Conservation (phyloP, 148 eudicot species). For the Chenopodium suecicum region DNA sequence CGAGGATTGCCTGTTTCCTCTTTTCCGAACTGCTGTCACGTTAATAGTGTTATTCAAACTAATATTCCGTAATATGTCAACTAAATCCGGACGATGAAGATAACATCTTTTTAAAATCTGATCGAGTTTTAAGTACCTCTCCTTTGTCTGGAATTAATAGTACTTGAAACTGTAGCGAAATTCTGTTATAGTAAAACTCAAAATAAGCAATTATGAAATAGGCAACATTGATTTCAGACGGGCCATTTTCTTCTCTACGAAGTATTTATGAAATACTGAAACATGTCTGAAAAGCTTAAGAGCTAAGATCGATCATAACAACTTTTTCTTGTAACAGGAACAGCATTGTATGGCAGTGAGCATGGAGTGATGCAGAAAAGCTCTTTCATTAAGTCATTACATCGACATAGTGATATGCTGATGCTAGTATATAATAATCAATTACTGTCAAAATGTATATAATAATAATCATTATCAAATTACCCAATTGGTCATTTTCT, state of each 20-base stretch:
- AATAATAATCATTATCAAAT: too few relatives aligned
- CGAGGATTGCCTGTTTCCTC: too few relatives aligned
- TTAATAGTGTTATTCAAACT: too few relatives aligned
- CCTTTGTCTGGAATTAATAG: not conserved
- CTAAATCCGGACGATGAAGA: too few relatives aligned
- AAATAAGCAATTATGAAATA: not conserved
- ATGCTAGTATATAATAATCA: not conserved
- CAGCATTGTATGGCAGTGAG: not conserved
- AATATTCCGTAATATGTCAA: too few relatives aligned
- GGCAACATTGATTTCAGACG: not conserved
- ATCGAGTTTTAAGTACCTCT: not conserved
- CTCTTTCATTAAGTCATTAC: not conserved
- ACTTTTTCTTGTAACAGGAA: constrained; percentile 10
- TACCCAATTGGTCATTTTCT: too few relatives aligned
- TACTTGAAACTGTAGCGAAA: too few relatives aligned
- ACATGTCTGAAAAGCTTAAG: not conserved
- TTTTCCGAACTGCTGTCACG: not conserved
- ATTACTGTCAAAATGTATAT: not conserved
- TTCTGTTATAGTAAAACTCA: not conserved
- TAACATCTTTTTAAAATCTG: too few relatives aligned
- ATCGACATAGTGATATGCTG: not conserved
- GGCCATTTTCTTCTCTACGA: too few relatives aligned
- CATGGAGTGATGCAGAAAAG: constrained; percentile 7
- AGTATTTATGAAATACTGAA: not conserved
- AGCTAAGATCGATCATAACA: not conserved